Evolutionary conservation across 176 grass and related monocot genomes (phyloP), one percentile per base, ranked within the genome.

Genomic region (Alloteropsis semialata): DNA sequence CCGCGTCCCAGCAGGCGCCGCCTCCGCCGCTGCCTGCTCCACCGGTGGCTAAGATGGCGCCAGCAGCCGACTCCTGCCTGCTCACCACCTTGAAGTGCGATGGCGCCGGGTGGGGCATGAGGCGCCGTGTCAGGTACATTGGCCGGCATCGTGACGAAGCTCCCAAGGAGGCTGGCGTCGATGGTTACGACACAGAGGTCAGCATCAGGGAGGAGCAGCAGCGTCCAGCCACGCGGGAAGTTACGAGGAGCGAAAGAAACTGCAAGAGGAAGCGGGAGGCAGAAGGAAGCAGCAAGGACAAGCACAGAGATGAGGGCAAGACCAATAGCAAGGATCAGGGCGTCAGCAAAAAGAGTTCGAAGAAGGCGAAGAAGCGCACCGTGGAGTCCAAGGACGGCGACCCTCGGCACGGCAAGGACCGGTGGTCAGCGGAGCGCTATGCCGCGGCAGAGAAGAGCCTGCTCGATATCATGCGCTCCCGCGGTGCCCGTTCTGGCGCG

Each of bases 61-160:
- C 63, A 11, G 49, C 34, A 13, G 45, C 66, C 13, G 86, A 16
- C 22, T 84, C 80, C 29, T 94, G 89, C 70, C 90, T 96, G 45
- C 62, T 88, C 38, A 82, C 81, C 39, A 88, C 89, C 39, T 72
- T 88, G 60, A 86, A 89, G 63, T 86, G 74, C 33, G 80, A 85
- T 43, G 76, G 81, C 22, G 16, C 90, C 3, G 81, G 87, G 36
- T 99, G 96, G 96, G 96, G 96, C 54, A 83, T 84, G 59, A 75
- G 93, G 15, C 88, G 91, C 72, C 94, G 88, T 68, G 87, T 99
- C 64, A 92, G 87, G 80, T 96, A 96, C 82, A 91, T 93, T 45
- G 87, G 86, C 37, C 92, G 69, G 69, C 85, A 93, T 65, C 69
- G 62, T 22, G 84, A 88, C 21, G 82, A 88, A 39, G 85, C 34